Conservation (phyloP, 768 basidiomycete genomes). For the Cystofilobasidium capitatum region DNA sequence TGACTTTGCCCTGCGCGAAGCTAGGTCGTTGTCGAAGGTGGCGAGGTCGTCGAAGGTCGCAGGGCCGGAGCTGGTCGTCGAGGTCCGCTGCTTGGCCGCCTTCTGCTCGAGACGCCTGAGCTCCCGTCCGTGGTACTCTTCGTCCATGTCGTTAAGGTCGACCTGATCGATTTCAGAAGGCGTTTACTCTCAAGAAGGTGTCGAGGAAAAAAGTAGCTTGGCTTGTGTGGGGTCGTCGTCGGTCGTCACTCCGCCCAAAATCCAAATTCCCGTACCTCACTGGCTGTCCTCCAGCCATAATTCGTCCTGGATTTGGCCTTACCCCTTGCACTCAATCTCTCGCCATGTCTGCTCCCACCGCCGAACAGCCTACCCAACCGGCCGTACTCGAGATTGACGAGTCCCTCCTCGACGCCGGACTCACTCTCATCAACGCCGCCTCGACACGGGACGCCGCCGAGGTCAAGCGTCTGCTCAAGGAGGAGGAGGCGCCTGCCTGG, state of each 20-base stretch:
- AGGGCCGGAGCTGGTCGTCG: background rate
- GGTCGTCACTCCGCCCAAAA: too few relatives aligned
- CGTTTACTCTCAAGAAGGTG: too few relatives aligned
- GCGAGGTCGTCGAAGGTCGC: background rate
- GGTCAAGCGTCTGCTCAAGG: slow-evolving; percentile 17
- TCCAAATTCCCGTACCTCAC: too few relatives aligned
- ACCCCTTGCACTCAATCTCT: too few relatives aligned
- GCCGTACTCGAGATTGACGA: background rate
- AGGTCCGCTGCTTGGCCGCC: background rate
- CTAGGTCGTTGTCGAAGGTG: background rate
- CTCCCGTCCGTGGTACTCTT: slow-evolving; percentile 1
- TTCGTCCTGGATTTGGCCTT: too few relatives aligned
- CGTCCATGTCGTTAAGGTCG: background rate
- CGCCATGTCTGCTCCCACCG: background rate
- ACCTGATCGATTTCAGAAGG: too few relatives aligned
- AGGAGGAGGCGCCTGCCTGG: slow-evolving; percentile 25
- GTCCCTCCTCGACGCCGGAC: slow-evolving; percentile 16
- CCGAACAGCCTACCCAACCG: background rate
- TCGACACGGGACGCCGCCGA: slow-evolving; percentile 6
- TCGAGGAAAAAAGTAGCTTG: too few relatives aligned
- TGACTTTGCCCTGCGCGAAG: background rate
- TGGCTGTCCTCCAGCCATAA: too few relatives aligned
- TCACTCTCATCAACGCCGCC: slow-evolving; percentile 21
- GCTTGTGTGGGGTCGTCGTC: too few relatives aligned
- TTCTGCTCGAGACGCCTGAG: background rate